phyloP scores from a whole-genome alignment of 2,329 filamentous ascomycete genomes.

The Aspergillus transmontanensis region DNA sequence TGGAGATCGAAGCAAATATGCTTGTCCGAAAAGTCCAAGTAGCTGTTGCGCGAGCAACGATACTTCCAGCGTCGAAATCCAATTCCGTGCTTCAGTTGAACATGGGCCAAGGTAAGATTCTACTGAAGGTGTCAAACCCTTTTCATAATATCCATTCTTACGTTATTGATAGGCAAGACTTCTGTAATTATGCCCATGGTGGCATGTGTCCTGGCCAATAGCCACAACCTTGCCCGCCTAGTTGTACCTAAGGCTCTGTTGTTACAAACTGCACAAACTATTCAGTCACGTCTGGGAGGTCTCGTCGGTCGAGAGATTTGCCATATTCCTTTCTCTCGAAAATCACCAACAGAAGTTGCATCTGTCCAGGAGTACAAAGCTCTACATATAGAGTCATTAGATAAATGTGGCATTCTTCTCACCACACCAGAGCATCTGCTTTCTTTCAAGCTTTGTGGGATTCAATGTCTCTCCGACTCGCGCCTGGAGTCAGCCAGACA shows the following conservation, averaged over 20 bases:
- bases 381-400: slow-evolving; percentile 49
- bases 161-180: slow-evolving; percentile 50
- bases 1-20: slow-evolving; percentile 68
- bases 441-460: slow-evolving; percentile 65
- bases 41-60: slow-evolving; percentile 64
- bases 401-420: slow-evolving; percentile 57
- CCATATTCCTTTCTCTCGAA: slow-evolving; percentile 62
- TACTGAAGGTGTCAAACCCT: no score
- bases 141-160: neutral
- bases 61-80: slow-evolving; percentile 51
- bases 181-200: slow-evolving; percentile 71
- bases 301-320: slow-evolving; percentile 58
- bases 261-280: slow-evolving; percentile 61
- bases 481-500: slow-evolving; percentile 42
- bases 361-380: slow-evolving; percentile 36
- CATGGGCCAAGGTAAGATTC: slow-evolving; percentile 62
- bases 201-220: slow-evolving; percentile 56
- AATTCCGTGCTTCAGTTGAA: slow-evolving; percentile 69
- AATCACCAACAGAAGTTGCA: slow-evolving; percentile 34
- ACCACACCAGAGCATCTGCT: slow-evolving; percentile 65
- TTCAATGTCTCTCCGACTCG: slow-evolving; percentile 58
- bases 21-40: slow-evolving; percentile 64
- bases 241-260: slow-evolving; percentile 65
- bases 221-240: slow-evolving; percentile 54
- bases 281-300: slow-evolving; percentile 58